Evolutionary conservation across 75 land plant species (phyloP).

Genomic region (Pinus albicaulis): DNA sequence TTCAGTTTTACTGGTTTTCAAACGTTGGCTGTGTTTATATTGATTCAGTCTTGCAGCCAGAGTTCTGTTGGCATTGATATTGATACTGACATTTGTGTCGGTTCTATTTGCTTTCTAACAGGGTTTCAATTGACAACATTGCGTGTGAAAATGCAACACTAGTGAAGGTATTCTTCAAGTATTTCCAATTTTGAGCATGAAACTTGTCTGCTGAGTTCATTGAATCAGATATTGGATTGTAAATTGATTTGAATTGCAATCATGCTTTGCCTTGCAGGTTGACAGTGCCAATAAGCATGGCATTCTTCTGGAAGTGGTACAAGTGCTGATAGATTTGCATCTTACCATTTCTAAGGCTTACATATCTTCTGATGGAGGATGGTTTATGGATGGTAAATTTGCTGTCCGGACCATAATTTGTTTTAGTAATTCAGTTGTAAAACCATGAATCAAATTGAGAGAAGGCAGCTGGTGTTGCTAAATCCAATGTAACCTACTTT

Average conservation of each 20-base stretch:
- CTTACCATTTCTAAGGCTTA: constrained; percentile 82
- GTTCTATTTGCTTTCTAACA: constrained; percentile 19
- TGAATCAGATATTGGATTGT: not conserved
- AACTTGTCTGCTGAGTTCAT: not conserved
- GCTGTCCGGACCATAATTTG: not conserved
- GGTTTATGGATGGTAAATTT: constrained; percentile 97
- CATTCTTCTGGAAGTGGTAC: constrained; percentile 83
- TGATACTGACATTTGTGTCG: not conserved
- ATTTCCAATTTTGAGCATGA: not conserved
- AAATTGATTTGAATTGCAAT: not conserved
- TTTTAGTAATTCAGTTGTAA: not conserved
- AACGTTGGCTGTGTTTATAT: too few species aligned
- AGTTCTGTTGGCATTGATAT: too few species aligned
- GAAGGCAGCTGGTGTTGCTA: not conserved
- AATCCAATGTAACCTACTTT: not conserved
- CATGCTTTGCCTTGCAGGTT: constrained; percentile 46
- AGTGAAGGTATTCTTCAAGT: constrained; percentile 47
- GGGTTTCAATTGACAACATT: constrained; percentile 71
- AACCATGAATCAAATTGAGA: not conserved
- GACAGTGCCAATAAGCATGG: constrained; percentile 90
- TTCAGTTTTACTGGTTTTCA: too few species aligned
- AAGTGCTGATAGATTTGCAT: constrained; percentile 84
- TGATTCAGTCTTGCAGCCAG: too few species aligned
- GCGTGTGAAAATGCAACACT: constrained; percentile 57
- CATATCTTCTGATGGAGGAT: constrained; percentile 95